Conservation (phyloP, 345 rosid genomes). For the Linum usitatissimum region DNA sequence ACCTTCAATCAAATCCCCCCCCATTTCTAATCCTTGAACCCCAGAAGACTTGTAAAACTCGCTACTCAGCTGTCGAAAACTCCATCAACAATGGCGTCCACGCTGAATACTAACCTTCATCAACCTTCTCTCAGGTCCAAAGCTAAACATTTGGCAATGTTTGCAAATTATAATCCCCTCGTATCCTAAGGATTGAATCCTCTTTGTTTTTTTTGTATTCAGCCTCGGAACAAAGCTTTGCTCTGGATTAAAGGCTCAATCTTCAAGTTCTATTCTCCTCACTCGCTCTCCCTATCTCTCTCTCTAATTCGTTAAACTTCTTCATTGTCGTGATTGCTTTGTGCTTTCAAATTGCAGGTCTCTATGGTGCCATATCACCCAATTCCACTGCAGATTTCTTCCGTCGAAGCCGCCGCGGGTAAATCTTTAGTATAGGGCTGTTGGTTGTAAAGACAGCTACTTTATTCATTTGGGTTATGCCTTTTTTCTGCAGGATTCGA, state of each 20-base stretch:
- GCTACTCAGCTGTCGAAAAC: background rate
- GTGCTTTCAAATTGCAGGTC: constrained; percentile 19
- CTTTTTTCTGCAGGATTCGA: constrained; percentile 20
- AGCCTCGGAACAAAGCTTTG: constrained; percentile 58
- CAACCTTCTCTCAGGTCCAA: constrained; percentile 49
- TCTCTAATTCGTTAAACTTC: background rate
- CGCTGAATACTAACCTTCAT: constrained; percentile 36
- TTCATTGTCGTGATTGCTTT: background rate
- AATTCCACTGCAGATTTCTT: constrained; percentile 58
- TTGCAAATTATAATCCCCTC: no score
- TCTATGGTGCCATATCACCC: constrained; percentile 40
- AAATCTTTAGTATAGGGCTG: constrained; percentile 7
- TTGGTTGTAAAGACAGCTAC: background rate
- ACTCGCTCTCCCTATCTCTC: constrained; percentile 1
- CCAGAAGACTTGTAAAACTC: background rate
- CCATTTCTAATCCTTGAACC: background rate
- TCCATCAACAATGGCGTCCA: constrained; percentile 38
- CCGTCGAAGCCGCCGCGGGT: constrained; percentile 64
- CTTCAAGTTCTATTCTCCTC: constrained; percentile 29
- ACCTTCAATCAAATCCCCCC: background rate
- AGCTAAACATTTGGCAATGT: background rate
- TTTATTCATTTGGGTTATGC: background rate
- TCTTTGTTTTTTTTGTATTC: constrained; percentile 17
- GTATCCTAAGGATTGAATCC: no score
- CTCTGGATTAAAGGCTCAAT: constrained; percentile 65